Base-by-base conservation (phyloP, 2,329 filamentous ascomycete genomes). In the Colletotrichum spaethianum region DNA sequence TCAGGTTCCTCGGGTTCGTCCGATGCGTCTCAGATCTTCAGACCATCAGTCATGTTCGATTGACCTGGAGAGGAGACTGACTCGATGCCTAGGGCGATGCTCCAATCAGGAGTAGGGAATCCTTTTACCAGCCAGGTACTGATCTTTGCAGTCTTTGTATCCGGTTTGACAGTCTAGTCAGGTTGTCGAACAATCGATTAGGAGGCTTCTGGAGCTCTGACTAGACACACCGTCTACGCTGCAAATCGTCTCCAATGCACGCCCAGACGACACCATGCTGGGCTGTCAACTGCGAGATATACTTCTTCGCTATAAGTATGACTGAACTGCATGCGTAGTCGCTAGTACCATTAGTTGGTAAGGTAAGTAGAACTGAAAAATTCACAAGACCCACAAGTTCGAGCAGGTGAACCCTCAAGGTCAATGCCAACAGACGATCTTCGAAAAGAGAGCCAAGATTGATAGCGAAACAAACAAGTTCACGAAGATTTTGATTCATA, bases 1-100 rank as follows among this genome's bases (percentile, higher is more conserved):
- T 69, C 62, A 55, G 36, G 26, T 66, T 11, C 12, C 33, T 48
- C 18, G 26, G 44, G 61, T 60, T 69, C 33, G 42, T 63, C 66
- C 33, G 59, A 63, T 59, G 16, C 66, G 52, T 69, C 16, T 57
- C 59, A 65, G 53, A 42, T 65, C 28, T 42, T 26, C 23, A 28
- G 28, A 5, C 16, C 12, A 38, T 16, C n/a, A 5, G 8, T 20
- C 28, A 33, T 6, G 46, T 0, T 26, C 50, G 31, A 57, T 50
- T 63, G 57, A 50, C 59, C 59, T 50, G 46, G n/a, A 36, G n/a
- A 38, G 9, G 8, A 52, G 23, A 28, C 42, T 40, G n/a, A 38
- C 60, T 52, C 31, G n/a, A 0, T 61, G 26, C 4, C 48, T 4
- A 31, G 16, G 48, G 26, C 16, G 50, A 3, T 18, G 9, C 18